Conservation (phyloP, 768 basidiomycete genomes). For the Ramaria rubella region DNA sequence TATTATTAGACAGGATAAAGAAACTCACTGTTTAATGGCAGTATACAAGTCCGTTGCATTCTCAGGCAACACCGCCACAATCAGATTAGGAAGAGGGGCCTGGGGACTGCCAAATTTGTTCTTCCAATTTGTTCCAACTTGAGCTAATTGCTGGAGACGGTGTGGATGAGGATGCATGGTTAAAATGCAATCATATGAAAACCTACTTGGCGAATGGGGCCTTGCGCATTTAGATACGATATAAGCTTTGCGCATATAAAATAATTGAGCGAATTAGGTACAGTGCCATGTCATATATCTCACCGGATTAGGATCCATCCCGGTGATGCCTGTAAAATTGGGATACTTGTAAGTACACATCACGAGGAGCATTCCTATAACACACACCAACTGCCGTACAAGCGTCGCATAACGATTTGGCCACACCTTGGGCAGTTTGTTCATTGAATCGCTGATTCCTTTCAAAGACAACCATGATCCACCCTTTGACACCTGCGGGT, state of each 20-base stretch:
- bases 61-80: constrained; percentile 68
- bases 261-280: not conserved
- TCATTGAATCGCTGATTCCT: constrained; percentile 49
- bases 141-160: constrained; percentile 38
- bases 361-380: too few species aligned
- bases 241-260: not conserved
- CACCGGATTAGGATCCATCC: constrained; percentile 38
- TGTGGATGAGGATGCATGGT: not conserved
- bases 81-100: constrained; percentile 42
- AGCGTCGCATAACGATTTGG: constrained; percentile 41
- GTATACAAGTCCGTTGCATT: constrained; percentile 71
- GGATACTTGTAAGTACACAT: too few species aligned
- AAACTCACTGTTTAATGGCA: constrained; percentile 67
- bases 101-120: constrained; percentile 26
- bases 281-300: not conserved
- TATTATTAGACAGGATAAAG: not conserved
- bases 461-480: constrained; percentile 66
- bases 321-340: constrained; percentile 47
- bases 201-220: constrained; percentile 40
- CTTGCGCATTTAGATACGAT: constrained; percentile 44
- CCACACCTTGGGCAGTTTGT: constrained; percentile 45
- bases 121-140: constrained; percentile 42
- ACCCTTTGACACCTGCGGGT: constrained; percentile 43
- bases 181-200: not conserved
- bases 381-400: constrained; percentile 54